Base-by-base conservation (phyloP, 306 rosid species). In the Abrus precatorius region DNA sequence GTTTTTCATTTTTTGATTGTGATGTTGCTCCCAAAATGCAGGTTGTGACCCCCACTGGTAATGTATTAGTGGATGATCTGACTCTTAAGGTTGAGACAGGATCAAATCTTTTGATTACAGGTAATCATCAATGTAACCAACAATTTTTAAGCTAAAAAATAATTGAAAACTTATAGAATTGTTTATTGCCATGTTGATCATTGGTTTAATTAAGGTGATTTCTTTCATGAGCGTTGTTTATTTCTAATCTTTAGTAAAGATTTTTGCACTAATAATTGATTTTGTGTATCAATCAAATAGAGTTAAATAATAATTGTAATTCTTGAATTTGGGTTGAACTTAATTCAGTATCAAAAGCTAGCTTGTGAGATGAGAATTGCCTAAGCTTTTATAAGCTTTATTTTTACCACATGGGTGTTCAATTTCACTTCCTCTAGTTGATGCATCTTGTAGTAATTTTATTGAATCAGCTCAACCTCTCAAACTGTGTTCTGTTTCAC, bases 31-130 rank as follows among this genome's bases (percentile, higher is more conserved):
- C 44, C n/a, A 45, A 73, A 63, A 55, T 77, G 30, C 92, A 93
- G 98, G 97, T 93, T 80, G 97, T 93, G 75, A 91, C 98, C 9
- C 98, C 98, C 30, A 90, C 92, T 40, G 90, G 87, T 72, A 91
- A 93, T 80, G 89, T 90, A 79, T 90, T 93, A 88, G 98, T 93
- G 85, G 92, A 93, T 85, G 45, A 87, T 77, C 82, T 93, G 87
- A 86, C 87, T 50, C 91, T 93, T 43, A 87, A 82, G 84, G 93
- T 93, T 71, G 91, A 88, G 33, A 65, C 93, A 55, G 97, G 97
- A 82, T 93, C 93, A 40, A 93, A 93, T 86, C 93, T 91, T 64
- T 84, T 93, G 87, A 93, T 93, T 75, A 93, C 97, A 89, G 97
- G 97, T 93, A 89, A 30, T 78, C 62, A 57, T 63, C n/a, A 8